Evolutionary conservation across 352 stramenopile genomes (phyloP).

Genomic region (Globisporangium nagaii): DNA sequence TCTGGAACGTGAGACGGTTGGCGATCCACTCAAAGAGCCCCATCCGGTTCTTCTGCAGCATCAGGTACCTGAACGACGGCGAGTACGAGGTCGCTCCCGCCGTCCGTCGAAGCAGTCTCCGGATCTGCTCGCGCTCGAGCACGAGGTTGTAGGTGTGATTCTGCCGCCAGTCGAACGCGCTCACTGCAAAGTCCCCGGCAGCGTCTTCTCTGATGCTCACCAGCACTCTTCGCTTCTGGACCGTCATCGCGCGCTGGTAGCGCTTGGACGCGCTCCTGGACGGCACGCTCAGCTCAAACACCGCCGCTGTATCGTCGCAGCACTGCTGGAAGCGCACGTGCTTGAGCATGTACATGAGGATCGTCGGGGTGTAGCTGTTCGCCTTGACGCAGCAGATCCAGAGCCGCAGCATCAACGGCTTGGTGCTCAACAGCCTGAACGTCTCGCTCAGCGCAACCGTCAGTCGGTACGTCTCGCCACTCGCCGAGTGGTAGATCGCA

Average conservation of each 20-base stretch:
- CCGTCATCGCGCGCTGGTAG: conserved; percentile 23
- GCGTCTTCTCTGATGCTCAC: conserved; percentile 34
- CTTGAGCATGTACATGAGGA: conserved; percentile 43
- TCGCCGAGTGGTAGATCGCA: conserved; percentile 42
- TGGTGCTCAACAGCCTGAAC: conserved; percentile 26
- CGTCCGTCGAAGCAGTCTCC: conserved; percentile 19
- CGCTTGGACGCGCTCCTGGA: not conserved
- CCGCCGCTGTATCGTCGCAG: not conserved
- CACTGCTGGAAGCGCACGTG: conserved; percentile 22
- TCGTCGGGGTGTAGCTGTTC: conserved; percentile 46
- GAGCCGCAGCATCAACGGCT: conserved; percentile 45
- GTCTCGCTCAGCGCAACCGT: conserved; percentile 24
- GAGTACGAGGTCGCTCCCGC: not conserved
- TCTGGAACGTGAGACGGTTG: conserved; percentile 49
- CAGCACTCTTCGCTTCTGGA: conserved; percentile 41
- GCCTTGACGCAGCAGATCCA: conserved; percentile 69
- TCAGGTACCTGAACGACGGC: conserved; percentile 13
- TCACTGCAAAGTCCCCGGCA: conserved; percentile 37
- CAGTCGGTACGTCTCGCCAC: conserved; percentile 26
- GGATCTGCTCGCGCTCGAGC: conserved; percentile 46
- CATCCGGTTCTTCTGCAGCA: conserved; percentile 32
- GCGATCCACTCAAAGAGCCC: conserved; percentile 53
- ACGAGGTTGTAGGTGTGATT: conserved; percentile 35
- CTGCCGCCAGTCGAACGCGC: conserved; percentile 32
- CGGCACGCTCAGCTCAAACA: conserved; percentile 2